phyloP scores from a whole-genome alignment of 2,329 filamentous ascomycete genomes.

The Neocucurbitaria cava region DNA sequence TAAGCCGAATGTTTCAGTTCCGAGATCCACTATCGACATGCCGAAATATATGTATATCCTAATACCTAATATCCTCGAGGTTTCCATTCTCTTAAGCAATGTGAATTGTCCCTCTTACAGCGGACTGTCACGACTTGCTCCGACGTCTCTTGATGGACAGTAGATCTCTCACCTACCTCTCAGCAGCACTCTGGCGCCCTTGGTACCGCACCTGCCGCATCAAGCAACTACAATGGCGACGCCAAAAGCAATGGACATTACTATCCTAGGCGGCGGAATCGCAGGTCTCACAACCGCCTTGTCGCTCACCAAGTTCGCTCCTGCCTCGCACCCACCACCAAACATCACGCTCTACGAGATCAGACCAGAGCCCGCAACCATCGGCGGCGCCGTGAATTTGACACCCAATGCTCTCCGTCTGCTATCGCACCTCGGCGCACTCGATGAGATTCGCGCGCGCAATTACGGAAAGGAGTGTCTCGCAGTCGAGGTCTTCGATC shows the following conservation, averaged over 20 bases:
- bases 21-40: neutral
- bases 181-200: neutral
- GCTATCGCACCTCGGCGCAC: slow-evolving; percentile 56
- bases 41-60: neutral
- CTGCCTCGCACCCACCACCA: slow-evolving; percentile 42
- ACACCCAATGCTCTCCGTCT: slow-evolving; percentile 68
- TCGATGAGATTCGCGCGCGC: slow-evolving; percentile 51
- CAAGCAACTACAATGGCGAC: slow-evolving; percentile 4
- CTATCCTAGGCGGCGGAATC: slow-evolving; percentile 43
- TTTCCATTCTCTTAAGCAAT: neutral
- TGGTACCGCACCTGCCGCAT: neutral
- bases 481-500: slow-evolving; percentile 55
- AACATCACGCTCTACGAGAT: slow-evolving; percentile 58
- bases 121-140: neutral
- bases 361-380: slow-evolving; percentile 53
- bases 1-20: neutral
- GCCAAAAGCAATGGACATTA: slow-evolving; percentile 26
- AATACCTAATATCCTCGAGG: no score
- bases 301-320: slow-evolving; percentile 54
- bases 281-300: slow-evolving; percentile 48
- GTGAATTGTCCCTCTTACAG: neutral
- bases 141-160: neutral
- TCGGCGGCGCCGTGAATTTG: slow-evolving; percentile 67
- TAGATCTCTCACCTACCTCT: neutral
- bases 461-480: slow-evolving; percentile 52